phyloP scores from a whole-genome alignment of 169 alveolate species.

The Plasmodium relictum region DNA sequence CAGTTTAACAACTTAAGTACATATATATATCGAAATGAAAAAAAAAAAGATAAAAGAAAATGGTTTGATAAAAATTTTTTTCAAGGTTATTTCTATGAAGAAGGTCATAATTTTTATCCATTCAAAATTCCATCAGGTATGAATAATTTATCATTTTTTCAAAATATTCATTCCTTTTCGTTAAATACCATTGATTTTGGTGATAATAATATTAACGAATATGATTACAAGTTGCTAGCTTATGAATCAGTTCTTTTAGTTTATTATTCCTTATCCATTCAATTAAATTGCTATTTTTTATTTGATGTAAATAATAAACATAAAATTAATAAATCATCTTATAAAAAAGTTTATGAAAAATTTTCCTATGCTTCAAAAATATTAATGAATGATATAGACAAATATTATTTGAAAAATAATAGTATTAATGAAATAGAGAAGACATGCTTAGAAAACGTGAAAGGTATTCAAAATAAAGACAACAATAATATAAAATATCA shows the following conservation, averaged over 20 bases:
- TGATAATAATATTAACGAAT: constrained; percentile 16
- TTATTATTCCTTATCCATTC: constrained; percentile 50
- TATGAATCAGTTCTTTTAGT: constrained; percentile 70
- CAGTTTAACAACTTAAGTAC: constrained; percentile 47
- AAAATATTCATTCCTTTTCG: not conserved
- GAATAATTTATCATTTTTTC: constrained; percentile 21
- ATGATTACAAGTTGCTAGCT: constrained; percentile 52
- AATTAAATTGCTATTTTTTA: constrained; percentile 40
- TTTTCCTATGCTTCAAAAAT: constrained; percentile 1
- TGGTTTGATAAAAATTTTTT: constrained; percentile 28
- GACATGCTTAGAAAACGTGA: not conserved
- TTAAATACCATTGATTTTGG: constrained; percentile 25
- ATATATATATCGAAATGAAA: not conserved
- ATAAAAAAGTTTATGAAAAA: constrained; percentile 10
- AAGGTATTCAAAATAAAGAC: not conserved
- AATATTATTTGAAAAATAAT: not conserved
- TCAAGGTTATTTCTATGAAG: constrained; percentile 60
- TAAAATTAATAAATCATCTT: constrained; percentile 10
- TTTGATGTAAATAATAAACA: constrained; percentile 32
- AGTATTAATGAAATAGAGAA: not conserved
- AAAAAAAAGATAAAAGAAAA: not conserved
- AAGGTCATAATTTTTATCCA: constrained; percentile 69
- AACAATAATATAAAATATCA: not conserved
- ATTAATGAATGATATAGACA: not conserved
- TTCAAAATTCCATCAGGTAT: constrained; percentile 44